These are phyloP conservation scores for Entonaema liquescens DNA, from an alignment of 495 filamentous ascomycete genomes.

Conservation along the genomic window DNA sequence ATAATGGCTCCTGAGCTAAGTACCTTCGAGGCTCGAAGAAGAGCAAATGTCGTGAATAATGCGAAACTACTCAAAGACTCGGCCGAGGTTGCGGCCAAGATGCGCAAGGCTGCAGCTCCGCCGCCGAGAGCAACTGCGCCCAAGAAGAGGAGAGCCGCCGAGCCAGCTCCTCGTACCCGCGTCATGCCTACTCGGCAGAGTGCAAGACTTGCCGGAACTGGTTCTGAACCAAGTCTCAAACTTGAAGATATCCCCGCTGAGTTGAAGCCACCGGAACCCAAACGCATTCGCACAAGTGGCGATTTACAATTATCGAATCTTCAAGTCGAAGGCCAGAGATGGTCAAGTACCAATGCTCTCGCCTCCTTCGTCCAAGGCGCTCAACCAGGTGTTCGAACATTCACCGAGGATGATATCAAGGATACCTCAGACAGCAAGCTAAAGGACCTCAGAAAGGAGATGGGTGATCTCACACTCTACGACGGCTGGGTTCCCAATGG, in stretches of 20 bases:
- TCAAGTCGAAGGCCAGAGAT: constrained; percentile 77
- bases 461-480: constrained; percentile 82
- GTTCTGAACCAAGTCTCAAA: constrained; percentile 45
- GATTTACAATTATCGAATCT: constrained; percentile 80
- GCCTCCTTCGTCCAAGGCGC: constrained; percentile 67
- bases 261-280: constrained; percentile 51
- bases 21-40: constrained; percentile 58
- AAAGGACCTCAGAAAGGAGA: constrained; percentile 77
- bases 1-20: constrained; percentile 51
- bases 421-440: constrained; percentile 81
- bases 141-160: constrained; percentile 42
- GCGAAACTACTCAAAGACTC: constrained; percentile 56
- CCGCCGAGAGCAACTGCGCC: constrained; percentile 33
- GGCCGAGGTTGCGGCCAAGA: constrained; percentile 50
- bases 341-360: constrained; percentile 48
- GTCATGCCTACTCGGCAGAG: constrained; percentile 59
- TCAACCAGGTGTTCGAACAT: constrained; percentile 81
- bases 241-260: constrained; percentile 42
- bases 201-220: constrained; percentile 59
- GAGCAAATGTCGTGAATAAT: constrained; percentile 59
- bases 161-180: constrained; percentile 44
- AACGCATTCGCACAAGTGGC: constrained; percentile 48
- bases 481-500: constrained; percentile 81
- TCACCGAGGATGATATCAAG: constrained; percentile 79
- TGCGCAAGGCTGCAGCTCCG: constrained; percentile 45